These are phyloP conservation scores for Fremontodendron californicum DNA, from an alignment of 345 rosid species.

Conservation along the genomic window DNA sequence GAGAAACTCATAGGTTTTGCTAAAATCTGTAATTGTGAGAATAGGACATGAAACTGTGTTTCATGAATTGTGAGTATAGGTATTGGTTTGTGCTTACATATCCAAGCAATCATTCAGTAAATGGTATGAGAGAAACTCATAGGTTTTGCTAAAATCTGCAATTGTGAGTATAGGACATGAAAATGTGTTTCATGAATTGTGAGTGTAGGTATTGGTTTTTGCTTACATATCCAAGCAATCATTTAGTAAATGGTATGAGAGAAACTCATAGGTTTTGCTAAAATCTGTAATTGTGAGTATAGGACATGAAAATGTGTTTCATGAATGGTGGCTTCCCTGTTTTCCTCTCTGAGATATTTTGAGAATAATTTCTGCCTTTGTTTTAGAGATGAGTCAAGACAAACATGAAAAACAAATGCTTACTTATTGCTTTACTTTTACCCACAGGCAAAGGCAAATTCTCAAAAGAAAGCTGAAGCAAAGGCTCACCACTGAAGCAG, in stretches of 20 bases:
- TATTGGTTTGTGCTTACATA: too few relatives aligned
- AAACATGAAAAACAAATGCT: not conserved
- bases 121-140: not conserved
- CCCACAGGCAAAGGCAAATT: slow-evolving; percentile 51
- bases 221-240: not conserved
- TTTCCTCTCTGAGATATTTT: not conserved
- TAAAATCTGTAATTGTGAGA: not conserved
- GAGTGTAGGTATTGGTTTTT: too few relatives aligned
- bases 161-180: not conserved
- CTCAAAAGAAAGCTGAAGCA: slow-evolving; percentile 54
- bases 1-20: not conserved
- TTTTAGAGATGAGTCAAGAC: not conserved
- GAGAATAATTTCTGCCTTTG: not conserved
- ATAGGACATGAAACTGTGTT: not conserved
- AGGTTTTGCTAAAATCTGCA: not conserved
- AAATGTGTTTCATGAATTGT: not conserved
- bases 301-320: not conserved
- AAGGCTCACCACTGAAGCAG: slow-evolving; percentile 49
- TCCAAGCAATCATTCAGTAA: not conserved
- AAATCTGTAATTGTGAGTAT: not conserved
- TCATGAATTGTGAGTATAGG: not conserved
- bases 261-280: not conserved
- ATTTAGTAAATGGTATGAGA: not conserved
- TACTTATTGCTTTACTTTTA: not conserved
- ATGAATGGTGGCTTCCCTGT: not conserved